Percentiles rank a stretch among this genome's conserved stretches.
Evolutionary conservation across 2,329 filamentous ascomycete genomes (phyloP).

Genomic region (Aquanectria penicillioides): DNA sequence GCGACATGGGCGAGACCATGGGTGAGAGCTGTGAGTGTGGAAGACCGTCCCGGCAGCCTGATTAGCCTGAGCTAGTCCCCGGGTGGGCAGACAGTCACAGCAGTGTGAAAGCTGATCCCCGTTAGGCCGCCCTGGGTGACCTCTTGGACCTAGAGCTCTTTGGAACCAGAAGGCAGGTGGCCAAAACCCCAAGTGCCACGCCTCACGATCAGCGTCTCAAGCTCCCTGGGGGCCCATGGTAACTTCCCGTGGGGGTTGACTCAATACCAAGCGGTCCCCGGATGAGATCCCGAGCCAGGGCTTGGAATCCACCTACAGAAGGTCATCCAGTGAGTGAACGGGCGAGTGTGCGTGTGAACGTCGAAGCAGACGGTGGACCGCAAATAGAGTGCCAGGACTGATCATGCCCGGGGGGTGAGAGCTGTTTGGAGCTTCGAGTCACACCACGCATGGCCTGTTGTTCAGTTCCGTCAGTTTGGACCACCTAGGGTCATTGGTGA

Average conservation of each 20-base stretch:
- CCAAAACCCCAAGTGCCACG: conserved; percentile 5
- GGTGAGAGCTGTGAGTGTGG: conserved; percentile 18
- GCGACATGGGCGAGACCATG: conserved; percentile 12
- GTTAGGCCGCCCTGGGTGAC: conserved; percentile 17
- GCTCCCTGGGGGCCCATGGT: conserved; percentile 13
- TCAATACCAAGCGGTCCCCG: conserved; percentile 30
- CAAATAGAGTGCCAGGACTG: conserved; percentile 29
- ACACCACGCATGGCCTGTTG: conserved; percentile 43
- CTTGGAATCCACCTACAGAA: conserved; percentile 18
- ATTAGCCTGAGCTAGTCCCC: conserved; percentile 24
- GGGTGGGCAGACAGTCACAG: conserved; percentile 34
- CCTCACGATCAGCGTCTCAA: conserved; percentile 10
- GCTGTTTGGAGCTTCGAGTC: conserved; percentile 39
- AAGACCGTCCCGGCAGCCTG: conserved; percentile 24
- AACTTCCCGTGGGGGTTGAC: conserved; percentile 20
- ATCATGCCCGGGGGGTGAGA: conserved; percentile 33
- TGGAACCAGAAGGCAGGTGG: not conserved
- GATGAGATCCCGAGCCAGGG: conserved; percentile 27
- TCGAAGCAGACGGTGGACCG: conserved; percentile 30
- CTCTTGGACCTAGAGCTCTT: conserved; percentile 3
- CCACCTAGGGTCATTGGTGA: conserved; percentile 32
- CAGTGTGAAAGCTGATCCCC: conserved; percentile 24
- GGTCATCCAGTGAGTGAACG: too few species aligned
- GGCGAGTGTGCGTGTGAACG: conserved; percentile 35
- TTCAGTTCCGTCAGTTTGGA: conserved; percentile 39